Conservation (phyloP, 1,284 basidiomycete species). For the Ganoderma meredithae region DNA sequence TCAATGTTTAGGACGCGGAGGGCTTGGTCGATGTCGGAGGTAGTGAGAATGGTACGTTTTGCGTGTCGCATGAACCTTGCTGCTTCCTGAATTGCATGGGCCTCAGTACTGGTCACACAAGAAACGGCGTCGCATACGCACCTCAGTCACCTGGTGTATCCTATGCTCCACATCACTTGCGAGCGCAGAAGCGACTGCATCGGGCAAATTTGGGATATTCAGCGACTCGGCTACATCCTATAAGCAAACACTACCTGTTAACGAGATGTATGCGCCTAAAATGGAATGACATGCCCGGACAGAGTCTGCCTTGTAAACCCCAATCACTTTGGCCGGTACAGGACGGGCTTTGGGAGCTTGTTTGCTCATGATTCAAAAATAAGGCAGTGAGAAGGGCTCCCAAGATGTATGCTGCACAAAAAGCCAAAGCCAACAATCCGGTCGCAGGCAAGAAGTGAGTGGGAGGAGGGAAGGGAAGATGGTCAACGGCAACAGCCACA, state of each 20-base stretch:
- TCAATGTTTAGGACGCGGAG: conserved; percentile 95
- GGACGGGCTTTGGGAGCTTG: conserved; percentile 26
- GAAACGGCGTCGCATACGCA: conserved; percentile 41
- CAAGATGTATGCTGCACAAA: not conserved
- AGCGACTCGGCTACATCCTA: conserved; percentile 95
- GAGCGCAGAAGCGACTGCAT: conserved; percentile 83
- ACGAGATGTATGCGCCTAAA: not conserved
- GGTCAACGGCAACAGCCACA: not conserved
- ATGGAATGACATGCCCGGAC: conserved; percentile 22
- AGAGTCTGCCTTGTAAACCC: conserved; percentile 31
- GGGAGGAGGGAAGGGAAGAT: not conserved
- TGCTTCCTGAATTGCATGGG: conserved; percentile 74
- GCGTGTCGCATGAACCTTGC: conserved; percentile 97
- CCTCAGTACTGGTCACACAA: conserved; percentile 10
- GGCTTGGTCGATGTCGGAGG: conserved; percentile 93
- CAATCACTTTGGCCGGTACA: conserved; percentile 26
- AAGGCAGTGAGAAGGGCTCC: not conserved
- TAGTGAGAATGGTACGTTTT: conserved; percentile 85
- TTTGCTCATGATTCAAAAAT: conserved; percentile 25
- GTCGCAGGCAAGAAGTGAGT: not conserved
- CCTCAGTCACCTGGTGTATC: conserved; percentile 92
- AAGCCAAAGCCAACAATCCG: not conserved
- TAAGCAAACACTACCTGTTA: not conserved
- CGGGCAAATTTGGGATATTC: conserved; percentile 82
- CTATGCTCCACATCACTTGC: conserved; percentile 98